Evolutionary conservation across 345 rosid species (phyloP), one percentile per base, ranked within the genome.

Genomic region (Eucalyptus erythrocorys): DNA sequence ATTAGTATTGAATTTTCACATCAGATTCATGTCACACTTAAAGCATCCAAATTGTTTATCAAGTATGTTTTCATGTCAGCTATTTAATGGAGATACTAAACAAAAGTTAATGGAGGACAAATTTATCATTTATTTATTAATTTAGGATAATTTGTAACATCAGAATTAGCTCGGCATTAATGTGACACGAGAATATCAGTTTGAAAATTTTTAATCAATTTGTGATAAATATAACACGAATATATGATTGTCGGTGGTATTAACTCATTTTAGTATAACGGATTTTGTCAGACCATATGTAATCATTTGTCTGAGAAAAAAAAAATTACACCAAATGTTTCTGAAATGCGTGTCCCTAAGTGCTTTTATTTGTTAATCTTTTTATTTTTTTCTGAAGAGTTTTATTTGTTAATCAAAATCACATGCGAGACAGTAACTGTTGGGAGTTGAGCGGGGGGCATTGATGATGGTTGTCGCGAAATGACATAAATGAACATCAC

Each of bases 111-210:
- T 0, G 13, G 13, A 51, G 3, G 61, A 24, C 3, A 9, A 9
- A 22, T 24, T 55, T 10, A 22, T 55, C 6, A 4, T 3, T 22
- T 9, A 0, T 55, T 55, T 55, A 55, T 24, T 1, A 9, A 9
- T 55, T 55, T 55, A 4, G 1, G 30, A 55, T 4, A 4, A 22
- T 55, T 55, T 55, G 30, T 24, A 24, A 24, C 13, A 55, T 24
- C 1, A 55, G 0, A 55, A 24, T 4, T 55, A 55, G 6, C 13
- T 24, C 4, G 13, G 30, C 0, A 0, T 55, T 9, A 24, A 55
- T 24, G 6, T 55, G 61, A 24, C 0, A 24, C 19, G 6, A 24
- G 30, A 55, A 3, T 55, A 55, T 22, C 1, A 1, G 6, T 55
- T 10, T 55, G 6, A 10, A 55, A 55, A 0, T 24, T 4, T 55